phyloP scores from a whole-genome alignment of 768 basidiomycete species.

The Pulveroboletus frians region DNA sequence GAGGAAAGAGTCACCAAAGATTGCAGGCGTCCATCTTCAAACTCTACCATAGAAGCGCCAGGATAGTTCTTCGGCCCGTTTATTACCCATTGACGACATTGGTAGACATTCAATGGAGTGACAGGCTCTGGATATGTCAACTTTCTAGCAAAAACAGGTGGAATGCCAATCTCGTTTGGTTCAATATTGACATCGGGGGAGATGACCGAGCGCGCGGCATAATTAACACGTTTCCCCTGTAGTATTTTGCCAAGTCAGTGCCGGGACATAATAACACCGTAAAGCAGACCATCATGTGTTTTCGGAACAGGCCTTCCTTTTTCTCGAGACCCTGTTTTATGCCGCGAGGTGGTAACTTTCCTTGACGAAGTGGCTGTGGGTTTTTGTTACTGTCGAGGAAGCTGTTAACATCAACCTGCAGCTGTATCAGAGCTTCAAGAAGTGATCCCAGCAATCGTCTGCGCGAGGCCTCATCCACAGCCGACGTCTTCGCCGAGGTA shows the following conservation, averaged over 20 bases:
- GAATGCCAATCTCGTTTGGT: conserved; percentile 96
- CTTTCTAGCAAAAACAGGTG: conserved; percentile 94
- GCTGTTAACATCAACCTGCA: conserved; percentile 93
- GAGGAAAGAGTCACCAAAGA: conserved; percentile 52
- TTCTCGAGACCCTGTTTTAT: conserved; percentile 97
- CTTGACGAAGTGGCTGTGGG: conserved; percentile 75
- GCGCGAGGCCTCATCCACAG: conserved; percentile 45
- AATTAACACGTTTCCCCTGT: conserved; percentile 98
- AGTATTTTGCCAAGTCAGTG: neutral
- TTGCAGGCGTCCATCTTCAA: conserved; percentile 87
- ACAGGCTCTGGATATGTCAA: conserved; percentile 98
- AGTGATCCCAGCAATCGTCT: conserved; percentile 60
- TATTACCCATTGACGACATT: conserved; percentile 85
- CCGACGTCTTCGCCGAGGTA: conserved; percentile 54
- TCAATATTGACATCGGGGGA: conserved; percentile 99
- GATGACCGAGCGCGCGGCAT: conserved; percentile 99
- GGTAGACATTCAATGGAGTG: conserved; percentile 83
- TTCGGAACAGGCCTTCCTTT: conserved; percentile 97
- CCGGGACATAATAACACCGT: neutral
- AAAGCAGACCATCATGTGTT: conserved; percentile 92
- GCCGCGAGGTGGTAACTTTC: conserved; percentile 86
- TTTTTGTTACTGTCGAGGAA: conserved; percentile 98
- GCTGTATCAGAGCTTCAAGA: conserved; percentile 77
- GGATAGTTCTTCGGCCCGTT: conserved; percentile 86
- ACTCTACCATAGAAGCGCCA: conserved; percentile 91